Base-by-base conservation (phyloP, 225 moss, liverwort and hornwort genomes). In the Anthoceros angustus region DNA sequence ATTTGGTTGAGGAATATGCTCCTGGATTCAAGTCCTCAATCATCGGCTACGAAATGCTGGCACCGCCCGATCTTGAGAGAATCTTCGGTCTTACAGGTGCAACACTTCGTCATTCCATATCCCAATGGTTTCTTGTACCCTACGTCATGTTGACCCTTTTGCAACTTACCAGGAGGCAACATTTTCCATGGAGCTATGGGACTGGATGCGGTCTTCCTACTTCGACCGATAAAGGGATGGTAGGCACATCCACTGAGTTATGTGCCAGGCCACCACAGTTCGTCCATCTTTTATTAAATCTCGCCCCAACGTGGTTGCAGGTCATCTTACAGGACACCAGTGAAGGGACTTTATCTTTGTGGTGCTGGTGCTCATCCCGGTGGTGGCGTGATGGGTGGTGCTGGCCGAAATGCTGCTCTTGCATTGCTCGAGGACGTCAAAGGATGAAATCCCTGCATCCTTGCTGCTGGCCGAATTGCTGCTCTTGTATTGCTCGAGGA, bases 161-260 rank as follows among this genome's bases (percentile, higher is more conserved):
- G 5, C 45, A 18, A 15, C 60, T 2, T 66, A 43, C 32, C 77
- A 93, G 89, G 87, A 40, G 87, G 92, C 8, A 89, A 93, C 63
- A 93, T 93, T 32, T 93, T 93, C 40, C 92, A 93, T 70, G 92
- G 89, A 40, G 89, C 83, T 40, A 89, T 93, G 89, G 79, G 89
- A 45, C 79, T 93, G 68, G 87, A 93, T 74, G 77, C 87, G 25
- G 77, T 93, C 38, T 93, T 93, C 42, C 79, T 93, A 66, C 83
- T 89, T 50, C 85, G 92, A 43, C 89, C 89, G 21, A 6, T 93
- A 7, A 87, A 87, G 80, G 89, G 87, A 63, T 93, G 92, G 92
- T 93, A 65, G 78, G 83, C 67, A 68, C 41, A 20, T 41, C 12
- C 11, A 24, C 0, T 32, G 32, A 32, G 32, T 32, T 32, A 32